Conservation (phyloP, 2,329 filamentous ascomycete species). For the Albifimbria verrucaria region DNA sequence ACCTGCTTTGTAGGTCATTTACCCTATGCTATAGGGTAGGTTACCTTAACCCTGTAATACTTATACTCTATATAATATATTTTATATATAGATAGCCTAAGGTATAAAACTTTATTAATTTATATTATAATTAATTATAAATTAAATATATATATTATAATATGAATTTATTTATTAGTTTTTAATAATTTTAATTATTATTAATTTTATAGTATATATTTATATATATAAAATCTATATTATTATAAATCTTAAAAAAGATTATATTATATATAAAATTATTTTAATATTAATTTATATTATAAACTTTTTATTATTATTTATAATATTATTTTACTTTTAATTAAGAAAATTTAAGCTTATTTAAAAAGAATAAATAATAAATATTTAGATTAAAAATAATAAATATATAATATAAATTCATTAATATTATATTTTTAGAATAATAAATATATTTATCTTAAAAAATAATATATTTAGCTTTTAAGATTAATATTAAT, state of each 20-base stretch:
- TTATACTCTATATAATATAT: slow-evolving; percentile 3
- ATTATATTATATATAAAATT: not conserved
- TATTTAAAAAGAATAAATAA: not conserved
- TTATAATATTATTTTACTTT: slow-evolving; percentile 1
- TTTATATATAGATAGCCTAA: not conserved
- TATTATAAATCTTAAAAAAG: not conserved
- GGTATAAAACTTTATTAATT: not conserved
- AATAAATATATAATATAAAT: no score
- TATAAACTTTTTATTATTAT: not conserved
- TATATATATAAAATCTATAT: no score
- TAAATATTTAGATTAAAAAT: no score
- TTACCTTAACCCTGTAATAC: no score
- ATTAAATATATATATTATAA: not conserved
- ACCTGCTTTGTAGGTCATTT: no score
- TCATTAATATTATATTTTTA: slow-evolving; percentile 3
- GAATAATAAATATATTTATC: not conserved
- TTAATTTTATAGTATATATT: not conserved
- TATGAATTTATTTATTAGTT: not conserved
- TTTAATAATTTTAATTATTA: slow-evolving; percentile 2
- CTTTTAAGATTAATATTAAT: no score
- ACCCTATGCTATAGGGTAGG: no score
- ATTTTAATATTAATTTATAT: no score
- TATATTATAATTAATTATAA: not conserved
- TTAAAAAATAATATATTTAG: not conserved
- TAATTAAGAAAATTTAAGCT: slow-evolving; percentile 2